These are phyloP conservation scores for Talaromyces sp. DNA, from an alignment of 2,329 filamentous ascomycete species.

Conservation along the genomic window DNA sequence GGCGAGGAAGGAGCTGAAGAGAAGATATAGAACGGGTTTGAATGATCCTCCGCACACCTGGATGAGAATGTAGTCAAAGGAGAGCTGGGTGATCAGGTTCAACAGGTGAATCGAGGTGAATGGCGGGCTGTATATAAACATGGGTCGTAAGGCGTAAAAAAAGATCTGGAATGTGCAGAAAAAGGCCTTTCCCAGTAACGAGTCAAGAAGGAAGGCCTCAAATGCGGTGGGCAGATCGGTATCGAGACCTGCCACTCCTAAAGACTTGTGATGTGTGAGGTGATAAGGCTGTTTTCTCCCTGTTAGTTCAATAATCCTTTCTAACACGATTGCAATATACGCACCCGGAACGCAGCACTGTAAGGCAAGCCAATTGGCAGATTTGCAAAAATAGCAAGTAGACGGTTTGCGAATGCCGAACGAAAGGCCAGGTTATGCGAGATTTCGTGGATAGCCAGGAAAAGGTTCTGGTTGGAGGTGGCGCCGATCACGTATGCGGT, in stretches of 20 bases:
- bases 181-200: slow-evolving; percentile 89
- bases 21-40: slow-evolving; percentile 70
- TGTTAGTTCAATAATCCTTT: not conserved
- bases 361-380: slow-evolving; percentile 94
- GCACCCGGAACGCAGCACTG: slow-evolving; percentile 84
- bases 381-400: slow-evolving; percentile 90
- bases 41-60: slow-evolving; percentile 43
- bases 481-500: slow-evolving; percentile 89
- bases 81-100: slow-evolving; percentile 71
- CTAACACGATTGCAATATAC: slow-evolving; percentile 20
- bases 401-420: slow-evolving; percentile 69
- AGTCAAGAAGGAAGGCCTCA: slow-evolving; percentile 90
- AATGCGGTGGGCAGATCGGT: slow-evolving; percentile 89
- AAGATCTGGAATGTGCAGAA: slow-evolving; percentile 99
- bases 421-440: slow-evolving; percentile 95
- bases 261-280: slow-evolving; percentile 96
- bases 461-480: slow-evolving; percentile 96
- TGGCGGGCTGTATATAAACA: slow-evolving; percentile 86
- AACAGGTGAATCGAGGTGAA: slow-evolving; percentile 77
- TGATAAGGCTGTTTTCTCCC: slow-evolving; percentile 68
- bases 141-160: slow-evolving; percentile 94
- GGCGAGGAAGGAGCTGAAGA: slow-evolving; percentile 87
- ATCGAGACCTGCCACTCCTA: slow-evolving; percentile 92
- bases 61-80: slow-evolving; percentile 69
- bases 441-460: slow-evolving; percentile 97